Evolutionary conservation across 2,329 filamentous ascomycete species (phyloP).

Genomic region (Monilinia vaccinii-corymbosi): DNA sequence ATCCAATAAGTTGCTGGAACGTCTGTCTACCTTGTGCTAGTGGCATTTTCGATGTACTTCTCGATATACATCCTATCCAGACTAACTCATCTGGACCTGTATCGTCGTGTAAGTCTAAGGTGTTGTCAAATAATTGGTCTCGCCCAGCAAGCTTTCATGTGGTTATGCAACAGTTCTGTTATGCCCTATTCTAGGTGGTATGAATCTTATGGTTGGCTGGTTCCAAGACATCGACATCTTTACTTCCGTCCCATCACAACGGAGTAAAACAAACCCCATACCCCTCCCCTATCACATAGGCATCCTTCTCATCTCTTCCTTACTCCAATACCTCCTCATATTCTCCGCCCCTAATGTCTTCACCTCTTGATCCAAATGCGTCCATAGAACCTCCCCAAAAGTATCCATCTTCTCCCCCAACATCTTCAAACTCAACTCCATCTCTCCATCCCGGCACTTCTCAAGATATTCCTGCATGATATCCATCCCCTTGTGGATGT

Average conservation of each 20-base stretch:
- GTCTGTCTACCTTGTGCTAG: too few species aligned
- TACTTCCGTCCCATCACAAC: not conserved
- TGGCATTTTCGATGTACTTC: not conserved
- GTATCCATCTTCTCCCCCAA: conserved; percentile 65
- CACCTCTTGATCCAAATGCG: conserved; percentile 80
- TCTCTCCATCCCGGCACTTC: conserved; percentile 53
- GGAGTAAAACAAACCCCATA: not conserved
- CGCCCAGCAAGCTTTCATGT: not conserved
- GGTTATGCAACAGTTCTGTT: not conserved
- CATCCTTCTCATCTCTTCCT: conserved; percentile 63
- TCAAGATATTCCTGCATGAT: conserved; percentile 56
- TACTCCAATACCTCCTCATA: conserved; percentile 75
- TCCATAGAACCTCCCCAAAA: conserved; percentile 73
- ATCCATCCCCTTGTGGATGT: conserved; percentile 71
- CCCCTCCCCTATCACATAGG: conserved; percentile 45
- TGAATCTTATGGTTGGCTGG: not conserved
- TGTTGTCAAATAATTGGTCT: not conserved
- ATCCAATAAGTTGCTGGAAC: too few species aligned
- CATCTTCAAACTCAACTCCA: conserved; percentile 44
- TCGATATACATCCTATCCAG: not conserved
- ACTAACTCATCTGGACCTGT: not conserved
- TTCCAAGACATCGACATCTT: not conserved
- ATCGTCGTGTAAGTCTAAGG: not conserved
- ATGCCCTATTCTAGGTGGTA: not conserved
- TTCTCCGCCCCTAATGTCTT: conserved; percentile 70